Conservation (phyloP, 2,329 filamentous ascomycete species). For the Hyphodiscus sp. region DNA sequence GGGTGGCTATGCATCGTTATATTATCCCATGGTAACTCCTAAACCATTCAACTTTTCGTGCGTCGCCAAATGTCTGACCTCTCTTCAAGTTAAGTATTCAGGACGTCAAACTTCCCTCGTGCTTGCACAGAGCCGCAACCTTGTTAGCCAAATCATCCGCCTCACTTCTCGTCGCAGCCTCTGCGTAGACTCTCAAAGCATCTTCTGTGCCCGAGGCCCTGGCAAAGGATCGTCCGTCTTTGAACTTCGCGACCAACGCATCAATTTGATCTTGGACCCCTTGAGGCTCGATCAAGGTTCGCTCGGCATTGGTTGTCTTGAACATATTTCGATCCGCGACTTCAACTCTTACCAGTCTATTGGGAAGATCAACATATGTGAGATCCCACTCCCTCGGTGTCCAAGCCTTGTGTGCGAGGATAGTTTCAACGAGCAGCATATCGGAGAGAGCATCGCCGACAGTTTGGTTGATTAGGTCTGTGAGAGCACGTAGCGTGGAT, state of each 20-base stretch:
- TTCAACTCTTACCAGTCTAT: constrained; percentile 88
- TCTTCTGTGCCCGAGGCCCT: constrained; percentile 94
- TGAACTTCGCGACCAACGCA: constrained; percentile 81
- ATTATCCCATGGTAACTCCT: not conserved
- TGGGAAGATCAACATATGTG: constrained; percentile 91
- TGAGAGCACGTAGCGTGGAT: constrained; percentile 74
- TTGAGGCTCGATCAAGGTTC: constrained; percentile 71
- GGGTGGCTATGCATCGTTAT: too few species aligned
- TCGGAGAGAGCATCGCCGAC: constrained; percentile 95
- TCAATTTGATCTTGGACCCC: constrained; percentile 85
- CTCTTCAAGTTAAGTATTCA: not conserved
- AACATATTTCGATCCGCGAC: constrained; percentile 85
- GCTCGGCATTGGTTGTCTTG: constrained; percentile 86
- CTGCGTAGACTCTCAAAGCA: constrained; percentile 90
- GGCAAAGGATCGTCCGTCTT: constrained; percentile 82
- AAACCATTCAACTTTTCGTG: not conserved
- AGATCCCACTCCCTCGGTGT: constrained; percentile 82
- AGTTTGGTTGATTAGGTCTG: constrained; percentile 95
- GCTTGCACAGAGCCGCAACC: constrained; percentile 43
- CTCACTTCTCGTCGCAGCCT: constrained; percentile 82
- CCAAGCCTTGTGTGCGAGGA: constrained; percentile 93
- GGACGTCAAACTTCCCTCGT: constrained; percentile 13
- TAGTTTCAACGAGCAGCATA: constrained; percentile 91
- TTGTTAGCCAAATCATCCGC: constrained; percentile 85
- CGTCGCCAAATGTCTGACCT: not conserved